Evolutionary conservation across 306 rosid species (phyloP), one percentile per base, ranked within the genome.

Genomic region (Parietaria judaica): DNA sequence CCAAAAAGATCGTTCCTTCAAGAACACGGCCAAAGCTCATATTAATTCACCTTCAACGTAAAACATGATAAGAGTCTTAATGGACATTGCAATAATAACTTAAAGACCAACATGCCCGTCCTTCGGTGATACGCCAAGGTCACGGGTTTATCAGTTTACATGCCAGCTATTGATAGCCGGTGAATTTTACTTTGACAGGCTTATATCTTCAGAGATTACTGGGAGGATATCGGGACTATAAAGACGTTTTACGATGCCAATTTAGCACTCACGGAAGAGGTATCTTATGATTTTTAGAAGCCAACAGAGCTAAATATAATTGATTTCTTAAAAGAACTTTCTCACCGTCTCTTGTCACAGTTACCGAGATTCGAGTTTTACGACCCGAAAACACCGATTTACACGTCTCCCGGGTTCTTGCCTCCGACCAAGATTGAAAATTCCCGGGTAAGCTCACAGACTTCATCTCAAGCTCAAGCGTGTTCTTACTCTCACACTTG

Each of bases 181-280:
- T 13, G 16, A 6, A n/a, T 61, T 11, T 66, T 37, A 5, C 66
- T 76, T 76, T 67, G 46, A 55, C 80, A 91, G 98, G 80, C 89
- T 2, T 91, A 65, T 59, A 61, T 87, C 35, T 91, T 85, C 57
- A 72, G 84, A 74, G 98, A 87, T 70, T 91, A 91, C 68, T 91
- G 98, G 98, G 96, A 91, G 68, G 98, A 91, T 61, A 85, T 91
- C 67, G 98, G 98, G 75, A 83, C 86, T 43, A 87, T 91, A 63
- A 77, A 75, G 78, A 74, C 92, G 46, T 87, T 87, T 66, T 85
- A 72, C 16, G 84, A 85, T 54, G 98, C 96, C 64, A 91, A 83
- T 83, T 57, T 87, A 78, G 98, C 98, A 62, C 96, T 91, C 57
- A 83, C 95, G 1, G 89, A 83, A 64, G 83, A 91, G 96, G 98